Percentiles rank a stretch among this genome's conserved stretches.
These are phyloP conservation scores for Diplodia sapinea DNA, from an alignment of 2,329 filamentous ascomycete species.

Conservation along the genomic window DNA sequence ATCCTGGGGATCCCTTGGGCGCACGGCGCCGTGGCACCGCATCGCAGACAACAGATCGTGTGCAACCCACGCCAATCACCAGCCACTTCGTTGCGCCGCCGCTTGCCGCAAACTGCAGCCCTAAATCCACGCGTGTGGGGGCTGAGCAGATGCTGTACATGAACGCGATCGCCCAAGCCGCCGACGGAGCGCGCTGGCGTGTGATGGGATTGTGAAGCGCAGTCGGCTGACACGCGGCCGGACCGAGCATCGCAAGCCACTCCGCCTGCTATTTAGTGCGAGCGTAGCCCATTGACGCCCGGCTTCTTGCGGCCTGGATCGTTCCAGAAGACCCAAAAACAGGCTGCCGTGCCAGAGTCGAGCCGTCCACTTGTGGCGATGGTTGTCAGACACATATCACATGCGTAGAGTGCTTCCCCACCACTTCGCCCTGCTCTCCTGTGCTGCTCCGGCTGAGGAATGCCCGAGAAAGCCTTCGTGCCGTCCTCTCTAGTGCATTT, in stretches of 20 bases:
- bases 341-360: constrained; percentile 1
- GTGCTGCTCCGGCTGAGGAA: constrained; percentile 5
- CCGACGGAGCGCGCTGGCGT: constrained; percentile 1
- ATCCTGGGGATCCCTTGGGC: constrained; percentile 18
- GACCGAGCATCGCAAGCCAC: constrained; percentile 15
- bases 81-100: not conserved
- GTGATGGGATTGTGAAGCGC: constrained; percentile 29
- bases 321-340: not conserved
- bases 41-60: constrained; percentile 7
- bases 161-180: not conserved
- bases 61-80: constrained; percentile 18
- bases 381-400: constrained; percentile 21
- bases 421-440: constrained; percentile 11
- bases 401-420: constrained; percentile 25
- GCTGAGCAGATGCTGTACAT: constrained; percentile 11
- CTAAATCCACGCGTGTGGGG: constrained; percentile 15
- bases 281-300: constrained; percentile 14
- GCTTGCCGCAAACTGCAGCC: constrained; percentile 18
- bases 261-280: constrained; percentile 18
- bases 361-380: constrained; percentile 12
- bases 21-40: not conserved
- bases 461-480: not conserved
- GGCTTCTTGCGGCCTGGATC: constrained; percentile 7
- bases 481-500: not conserved
- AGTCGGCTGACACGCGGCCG: constrained; percentile 26